These are phyloP conservation scores for Vitis hybrid DNA, from an alignment of 177 flowering plant species.

Conservation along the genomic window DNA sequence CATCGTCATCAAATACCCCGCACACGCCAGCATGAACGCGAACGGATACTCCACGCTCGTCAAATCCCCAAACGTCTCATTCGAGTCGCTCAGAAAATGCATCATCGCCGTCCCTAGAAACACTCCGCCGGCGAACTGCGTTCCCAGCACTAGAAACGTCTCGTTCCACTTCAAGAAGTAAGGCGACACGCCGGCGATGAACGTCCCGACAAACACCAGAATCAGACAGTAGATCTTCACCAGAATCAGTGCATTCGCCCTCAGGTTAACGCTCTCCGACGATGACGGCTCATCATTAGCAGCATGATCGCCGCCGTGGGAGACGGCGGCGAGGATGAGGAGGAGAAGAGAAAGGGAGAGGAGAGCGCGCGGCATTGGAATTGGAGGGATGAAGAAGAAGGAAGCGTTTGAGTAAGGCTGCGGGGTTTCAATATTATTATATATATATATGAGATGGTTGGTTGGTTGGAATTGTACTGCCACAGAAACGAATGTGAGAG, in stretches of 20 bases:
- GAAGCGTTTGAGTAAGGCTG: neutral
- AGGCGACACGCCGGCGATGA: slow-evolving; percentile 69
- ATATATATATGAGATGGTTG: neutral
- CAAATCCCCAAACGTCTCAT: slow-evolving; percentile 62
- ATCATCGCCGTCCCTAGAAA: slow-evolving; percentile 80
- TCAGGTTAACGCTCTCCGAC: slow-evolving; percentile 24
- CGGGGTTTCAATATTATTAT: neutral
- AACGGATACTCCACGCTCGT: slow-evolving; percentile 58
- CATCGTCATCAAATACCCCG: slow-evolving; percentile 77
- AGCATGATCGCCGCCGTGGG: slow-evolving; percentile 34
- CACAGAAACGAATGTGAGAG: too few species aligned
- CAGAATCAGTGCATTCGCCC: slow-evolving; percentile 47
- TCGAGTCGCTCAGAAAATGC: slow-evolving; percentile 75
- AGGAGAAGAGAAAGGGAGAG: slow-evolving; percentile 24
- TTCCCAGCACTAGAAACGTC: slow-evolving; percentile 62
- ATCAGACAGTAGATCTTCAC: slow-evolving; percentile 70
- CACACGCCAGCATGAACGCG: slow-evolving; percentile 69
- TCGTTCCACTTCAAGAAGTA: slow-evolving; percentile 78
- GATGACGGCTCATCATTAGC: slow-evolving; percentile 14
- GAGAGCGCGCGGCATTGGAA: slow-evolving; percentile 23
- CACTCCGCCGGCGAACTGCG: slow-evolving; percentile 87
- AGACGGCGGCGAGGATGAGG: slow-evolving; percentile 26
- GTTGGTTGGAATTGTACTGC: too few species aligned
- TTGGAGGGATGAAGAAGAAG: too few species aligned
- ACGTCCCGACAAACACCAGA: slow-evolving; percentile 58